These are phyloP conservation scores for Leptodermis oblonga DNA, from an alignment of 257 asterid genomes.

Conservation along the genomic window DNA sequence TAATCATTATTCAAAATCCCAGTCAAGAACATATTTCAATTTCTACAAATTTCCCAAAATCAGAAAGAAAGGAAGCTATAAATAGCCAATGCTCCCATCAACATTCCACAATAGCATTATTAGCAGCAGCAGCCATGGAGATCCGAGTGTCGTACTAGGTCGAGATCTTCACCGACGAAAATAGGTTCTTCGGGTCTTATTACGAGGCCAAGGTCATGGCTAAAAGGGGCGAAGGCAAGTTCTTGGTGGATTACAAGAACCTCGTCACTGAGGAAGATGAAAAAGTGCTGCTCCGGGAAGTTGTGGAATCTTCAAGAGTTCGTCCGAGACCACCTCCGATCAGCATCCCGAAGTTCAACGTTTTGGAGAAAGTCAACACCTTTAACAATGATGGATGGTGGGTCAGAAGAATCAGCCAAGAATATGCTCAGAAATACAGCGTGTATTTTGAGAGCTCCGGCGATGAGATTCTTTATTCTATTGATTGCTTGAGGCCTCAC, in stretches of 20 bases:
- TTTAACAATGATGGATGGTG: constrained; percentile 26
- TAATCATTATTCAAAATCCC: background rate
- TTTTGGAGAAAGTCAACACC: constrained; percentile 10
- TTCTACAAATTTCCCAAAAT: background rate
- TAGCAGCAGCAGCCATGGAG: constrained; percentile 10
- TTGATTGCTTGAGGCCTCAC: constrained; percentile 8
- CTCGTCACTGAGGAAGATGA: constrained; percentile 13
- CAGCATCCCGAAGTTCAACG: background rate
- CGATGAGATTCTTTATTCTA: constrained; percentile 15
- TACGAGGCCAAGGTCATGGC: constrained; percentile 10
- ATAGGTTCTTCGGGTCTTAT: constrained; percentile 21
- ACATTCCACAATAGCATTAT: no score
- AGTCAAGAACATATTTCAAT: background rate
- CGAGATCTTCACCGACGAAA: constrained; percentile 17
- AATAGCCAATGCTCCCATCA: no score
- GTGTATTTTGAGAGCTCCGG: constrained; percentile 21
- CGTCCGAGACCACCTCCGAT: constrained; percentile 14
- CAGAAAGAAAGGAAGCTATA: no score
- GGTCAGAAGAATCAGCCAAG: constrained; percentile 13
- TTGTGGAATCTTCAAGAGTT: constrained; percentile 8
- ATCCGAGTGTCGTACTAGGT: constrained; percentile 10
- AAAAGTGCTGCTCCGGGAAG: background rate
- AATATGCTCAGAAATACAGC: background rate
- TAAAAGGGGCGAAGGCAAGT: background rate
- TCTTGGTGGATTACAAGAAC: constrained; percentile 14